Evolutionary conservation across 2,329 filamentous ascomycete species (phyloP).

Genomic region (Phialophora macrospora): DNA sequence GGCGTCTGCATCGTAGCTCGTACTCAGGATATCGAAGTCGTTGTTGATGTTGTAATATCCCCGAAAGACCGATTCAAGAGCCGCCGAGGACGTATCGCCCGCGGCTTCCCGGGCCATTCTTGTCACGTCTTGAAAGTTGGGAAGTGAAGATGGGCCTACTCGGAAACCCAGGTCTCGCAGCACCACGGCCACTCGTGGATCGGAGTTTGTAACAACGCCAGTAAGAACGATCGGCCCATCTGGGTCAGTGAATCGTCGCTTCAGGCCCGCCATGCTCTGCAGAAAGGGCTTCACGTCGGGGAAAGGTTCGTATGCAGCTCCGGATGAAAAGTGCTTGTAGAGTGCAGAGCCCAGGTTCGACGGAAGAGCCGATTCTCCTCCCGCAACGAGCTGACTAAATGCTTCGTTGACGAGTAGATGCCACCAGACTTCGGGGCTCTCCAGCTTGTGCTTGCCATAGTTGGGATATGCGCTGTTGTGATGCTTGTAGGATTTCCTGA

Average conservation of each 20-base stretch:
- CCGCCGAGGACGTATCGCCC: neutral
- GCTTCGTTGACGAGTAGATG: constrained; percentile 48
- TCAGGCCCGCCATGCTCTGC: constrained; percentile 41
- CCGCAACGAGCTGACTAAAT: constrained; percentile 42
- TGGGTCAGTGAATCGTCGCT: constrained; percentile 18
- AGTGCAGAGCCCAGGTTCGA: constrained; percentile 44
- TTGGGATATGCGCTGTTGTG: constrained; percentile 47
- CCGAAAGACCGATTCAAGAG: neutral
- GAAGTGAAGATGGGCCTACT: constrained; percentile 44
- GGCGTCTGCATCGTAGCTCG: constrained; percentile 53
- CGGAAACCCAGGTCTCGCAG: constrained; percentile 47
- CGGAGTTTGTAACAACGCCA: constrained; percentile 54
- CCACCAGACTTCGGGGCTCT: constrained; percentile 52
- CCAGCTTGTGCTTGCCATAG: constrained; percentile 50
- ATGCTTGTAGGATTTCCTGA: constrained; percentile 46
- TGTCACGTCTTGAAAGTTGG: constrained; percentile 40
- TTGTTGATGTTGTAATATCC: constrained; percentile 29
- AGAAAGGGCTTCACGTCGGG: constrained; percentile 49
- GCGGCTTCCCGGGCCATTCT: constrained; percentile 7
- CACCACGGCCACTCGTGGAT: constrained; percentile 50
- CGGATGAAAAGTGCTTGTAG: constrained; percentile 48
- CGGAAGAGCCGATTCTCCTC: constrained; percentile 41
- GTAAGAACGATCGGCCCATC: constrained; percentile 45
- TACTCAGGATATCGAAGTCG: constrained; percentile 53
- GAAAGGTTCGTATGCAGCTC: constrained; percentile 49